Evolutionary conservation across 2,329 filamentous ascomycete genomes (phyloP), one percentile per base, ranked within the genome.

Genomic region (Mycosphaerella sp.): DNA sequence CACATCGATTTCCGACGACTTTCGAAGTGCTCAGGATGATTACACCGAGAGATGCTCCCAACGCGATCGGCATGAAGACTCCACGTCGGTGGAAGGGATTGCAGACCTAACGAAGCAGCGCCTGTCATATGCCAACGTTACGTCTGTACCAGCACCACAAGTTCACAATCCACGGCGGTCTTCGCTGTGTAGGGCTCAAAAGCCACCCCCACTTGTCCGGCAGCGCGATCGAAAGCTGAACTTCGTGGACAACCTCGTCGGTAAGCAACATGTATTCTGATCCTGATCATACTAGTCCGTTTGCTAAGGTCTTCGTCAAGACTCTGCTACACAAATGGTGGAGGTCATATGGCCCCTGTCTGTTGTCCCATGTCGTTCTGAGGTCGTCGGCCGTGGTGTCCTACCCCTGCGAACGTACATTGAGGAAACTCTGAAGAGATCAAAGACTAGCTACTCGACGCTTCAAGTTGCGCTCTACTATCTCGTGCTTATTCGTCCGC

Each of bases 381-480:
- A 91, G 66, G 75, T 80, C 52, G 73, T 74, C 58, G 84, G 79
- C 66, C 88, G 86, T 68, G 82, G 86, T 46, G 87, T 96, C 55
- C 75, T 98, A 59, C 90, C 91, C 53, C 78, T 98, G 64, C 87
- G 90, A 61, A 95, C 86, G 48, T 98, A 97, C 69, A 97, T 98
- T 64, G 90, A 97, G 72, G 93, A 97, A 77, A 97, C 93, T 16
- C 78, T 98, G 59, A 87, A 90, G 62, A 84, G 93, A 63, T 98
- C 93, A 54, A 85, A 91, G 64, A 95, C 93, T 39, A 96, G 90
- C 74, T 98, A 96, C 74, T 97, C 91, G 53, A 98, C 93, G 27
- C 76, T 98, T 49, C 93, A 97, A 72, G 93, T 98, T 54, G 91
- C 93, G 21, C 77, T 98, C 56, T 98, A 96, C 71, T 98, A 98